Evolutionary conservation across 2,329 filamentous ascomycete species (phyloP).

Genomic region (Ceratocystis harringtonii): DNA sequence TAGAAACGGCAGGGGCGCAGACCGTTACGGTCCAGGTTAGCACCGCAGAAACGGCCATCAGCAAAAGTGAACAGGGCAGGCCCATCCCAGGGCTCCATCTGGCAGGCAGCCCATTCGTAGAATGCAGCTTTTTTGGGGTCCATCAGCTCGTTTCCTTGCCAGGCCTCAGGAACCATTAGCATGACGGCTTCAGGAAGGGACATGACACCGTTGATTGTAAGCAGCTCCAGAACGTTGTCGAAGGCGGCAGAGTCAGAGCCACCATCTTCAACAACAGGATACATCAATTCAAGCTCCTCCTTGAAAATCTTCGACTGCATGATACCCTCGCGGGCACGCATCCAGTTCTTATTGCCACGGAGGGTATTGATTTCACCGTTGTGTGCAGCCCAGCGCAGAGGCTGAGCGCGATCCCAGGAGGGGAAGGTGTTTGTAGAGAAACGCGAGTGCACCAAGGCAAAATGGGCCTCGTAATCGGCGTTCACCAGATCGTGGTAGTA

Average conservation of each 20-base stretch:
- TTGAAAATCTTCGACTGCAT: constrained; percentile 88
- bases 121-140: constrained; percentile 92
- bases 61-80: constrained; percentile 94
- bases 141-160: constrained; percentile 87
- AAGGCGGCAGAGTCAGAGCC: constrained; percentile 95
- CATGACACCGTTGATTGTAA: constrained; percentile 89
- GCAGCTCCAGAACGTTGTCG: constrained; percentile 85
- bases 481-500: constrained; percentile 97
- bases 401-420: constrained; percentile 94
- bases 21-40: constrained; percentile 91
- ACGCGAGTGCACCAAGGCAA: constrained; percentile 88
- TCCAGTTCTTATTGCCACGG: constrained; percentile 98
- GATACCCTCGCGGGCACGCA: constrained; percentile 89
- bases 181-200: constrained; percentile 93
- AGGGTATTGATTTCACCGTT: constrained; percentile 98
- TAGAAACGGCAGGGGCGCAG: constrained; percentile 93
- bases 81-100: constrained; percentile 98
- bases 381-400: constrained; percentile 89
- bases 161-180: constrained; percentile 96
- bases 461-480: constrained; percentile 93
- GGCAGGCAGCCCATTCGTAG: constrained; percentile 95
- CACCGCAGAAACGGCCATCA: constrained; percentile 90
- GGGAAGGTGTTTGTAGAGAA: constrained; percentile 99
- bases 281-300: constrained; percentile 77
- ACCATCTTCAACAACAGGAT: constrained; percentile 90